These are phyloP conservation scores for Gossypium trilobum DNA, from an alignment of 441 rosid species.

Conservation along the genomic window DNA sequence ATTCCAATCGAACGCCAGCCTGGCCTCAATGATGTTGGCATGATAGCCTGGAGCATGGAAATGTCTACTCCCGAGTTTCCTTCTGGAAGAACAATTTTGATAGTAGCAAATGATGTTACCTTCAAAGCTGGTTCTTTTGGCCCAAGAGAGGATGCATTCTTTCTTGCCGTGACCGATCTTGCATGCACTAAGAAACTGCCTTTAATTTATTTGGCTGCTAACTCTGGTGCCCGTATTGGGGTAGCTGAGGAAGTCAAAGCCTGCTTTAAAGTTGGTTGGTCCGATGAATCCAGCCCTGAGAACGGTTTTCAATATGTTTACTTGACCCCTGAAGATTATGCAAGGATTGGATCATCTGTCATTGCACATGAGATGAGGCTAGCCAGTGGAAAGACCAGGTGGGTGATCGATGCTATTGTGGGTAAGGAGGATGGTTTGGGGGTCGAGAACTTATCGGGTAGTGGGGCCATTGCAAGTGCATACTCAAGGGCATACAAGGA, in stretches of 20 bases:
- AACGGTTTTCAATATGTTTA: conserved; percentile 81
- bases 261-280: conserved; percentile 91
- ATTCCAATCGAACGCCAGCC: conserved; percentile 49
- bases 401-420: conserved; percentile 89
- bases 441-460: conserved; percentile 86
- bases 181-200: conserved; percentile 90
- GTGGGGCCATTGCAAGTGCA: conserved; percentile 97
- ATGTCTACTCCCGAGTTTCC: conserved; percentile 92
- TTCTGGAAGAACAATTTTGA: conserved; percentile 72
- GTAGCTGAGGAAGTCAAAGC: conserved; percentile 93
- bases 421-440: conserved; percentile 98
- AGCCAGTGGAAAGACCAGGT: conserved; percentile 65
- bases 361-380: conserved; percentile 81
- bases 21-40: conserved; percentile 86
- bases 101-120: conserved; percentile 90
- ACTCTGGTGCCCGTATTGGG: conserved; percentile 97
- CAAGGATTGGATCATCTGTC: conserved; percentile 61
- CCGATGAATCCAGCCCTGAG: conserved; percentile 76
- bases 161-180: conserved; percentile 82
- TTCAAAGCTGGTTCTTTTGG: conserved; percentile 98
- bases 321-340: conserved; percentile 64
- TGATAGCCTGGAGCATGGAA: conserved; percentile 97
- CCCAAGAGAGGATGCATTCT: conserved; percentile 94
- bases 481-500: conserved; percentile 91
- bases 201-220: conserved; percentile 89